Base-by-base conservation (phyloP, 2,329 filamentous ascomycete genomes). In the Penicillium aurantiogriseum region DNA sequence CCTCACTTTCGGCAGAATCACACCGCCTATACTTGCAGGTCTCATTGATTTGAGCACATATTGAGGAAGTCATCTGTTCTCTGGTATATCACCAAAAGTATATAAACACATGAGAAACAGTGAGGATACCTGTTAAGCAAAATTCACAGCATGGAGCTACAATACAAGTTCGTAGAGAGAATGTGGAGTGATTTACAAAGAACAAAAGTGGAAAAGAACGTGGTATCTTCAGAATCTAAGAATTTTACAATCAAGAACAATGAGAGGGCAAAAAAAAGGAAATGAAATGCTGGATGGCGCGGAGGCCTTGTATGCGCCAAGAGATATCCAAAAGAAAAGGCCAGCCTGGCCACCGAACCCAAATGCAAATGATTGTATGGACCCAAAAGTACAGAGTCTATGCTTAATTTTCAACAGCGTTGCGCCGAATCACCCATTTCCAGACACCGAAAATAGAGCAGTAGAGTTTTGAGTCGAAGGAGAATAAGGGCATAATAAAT, bases 331-430 rank as follows among this genome's bases (percentile, higher is more conserved):
- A 55, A 43, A 51, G 19, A 10, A 44, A 25, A 36, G 39, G n/a
- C 46, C 39, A 44, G 3, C 43, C 33, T 6, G 29, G 29, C 39
- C 39, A 39, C 51, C 51, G n/a, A 29, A 42, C 46, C 46, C 46
- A 51, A 45, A 56, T 56, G 53, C 53, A 56, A 55, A 51, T 56
- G 31, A 56, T 44, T 38, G 47, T 43, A 45, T 29, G 39, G 19
- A 29, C 39, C 53, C 46, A 43, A 44, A 51, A 44, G 31, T 51
- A 44, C 53, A 51, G n/a, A 51, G 53, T 50, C 46, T 50, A 56
- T 56, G 46, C 31, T 29, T 29, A 38, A 51, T 56, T 44, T 55
- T 43, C 38, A 55, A 44, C 50, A 45, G 39, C 21, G n/a, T 27
- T 51, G 39, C 53, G 53, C 53, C 53, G 17, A 35, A 46, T 44